Conservation (phyloP, 192 early-diverging fungal species). For the Gaertneriomyces sp. region DNA sequence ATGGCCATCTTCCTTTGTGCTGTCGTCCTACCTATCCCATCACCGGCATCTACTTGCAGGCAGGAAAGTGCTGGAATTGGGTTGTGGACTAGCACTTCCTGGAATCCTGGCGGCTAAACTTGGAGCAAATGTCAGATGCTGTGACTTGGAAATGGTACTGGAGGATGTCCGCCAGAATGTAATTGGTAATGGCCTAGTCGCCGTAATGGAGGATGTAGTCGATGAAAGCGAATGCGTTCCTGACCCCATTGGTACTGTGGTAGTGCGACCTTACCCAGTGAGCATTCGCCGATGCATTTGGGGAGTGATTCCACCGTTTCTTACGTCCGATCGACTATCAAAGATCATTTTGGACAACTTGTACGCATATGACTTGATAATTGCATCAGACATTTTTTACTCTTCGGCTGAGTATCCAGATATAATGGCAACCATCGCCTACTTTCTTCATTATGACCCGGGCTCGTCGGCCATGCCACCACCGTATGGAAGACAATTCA, state of each 20-base stretch:
- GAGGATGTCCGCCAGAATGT: slow-evolving; percentile 23
- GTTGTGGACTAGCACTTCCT: slow-evolving; percentile 65
- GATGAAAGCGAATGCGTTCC: too few species aligned
- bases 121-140: slow-evolving; percentile 22
- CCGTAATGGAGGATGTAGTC: not conserved
- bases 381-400: slow-evolving; percentile 51
- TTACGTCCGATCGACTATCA: too few species aligned
- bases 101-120: slow-evolving; percentile 46
- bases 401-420: slow-evolving; percentile 55
- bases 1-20: slow-evolving; percentile 70
- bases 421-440: slow-evolving; percentile 59
- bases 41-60: slow-evolving; percentile 11
- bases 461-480: slow-evolving; percentile 1
- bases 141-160: slow-evolving; percentile 35
- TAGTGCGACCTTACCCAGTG: not conserved
- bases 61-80: slow-evolving; percentile 45
- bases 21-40: slow-evolving; percentile 57
- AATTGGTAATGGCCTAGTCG: slow-evolving; percentile 13
- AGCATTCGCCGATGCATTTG: slow-evolving; percentile 8
- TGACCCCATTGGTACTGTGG: too few species aligned
- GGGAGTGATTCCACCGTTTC: slow-evolving; percentile 18
- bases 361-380: slow-evolving; percentile 26
- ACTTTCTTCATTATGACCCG: slow-evolving; percentile 45
- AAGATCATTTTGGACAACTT: not conserved
- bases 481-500: slow-evolving; percentile 32